Conservation (phyloP, 2,329 filamentous ascomycete species). For the Alternaria burnsii region DNA sequence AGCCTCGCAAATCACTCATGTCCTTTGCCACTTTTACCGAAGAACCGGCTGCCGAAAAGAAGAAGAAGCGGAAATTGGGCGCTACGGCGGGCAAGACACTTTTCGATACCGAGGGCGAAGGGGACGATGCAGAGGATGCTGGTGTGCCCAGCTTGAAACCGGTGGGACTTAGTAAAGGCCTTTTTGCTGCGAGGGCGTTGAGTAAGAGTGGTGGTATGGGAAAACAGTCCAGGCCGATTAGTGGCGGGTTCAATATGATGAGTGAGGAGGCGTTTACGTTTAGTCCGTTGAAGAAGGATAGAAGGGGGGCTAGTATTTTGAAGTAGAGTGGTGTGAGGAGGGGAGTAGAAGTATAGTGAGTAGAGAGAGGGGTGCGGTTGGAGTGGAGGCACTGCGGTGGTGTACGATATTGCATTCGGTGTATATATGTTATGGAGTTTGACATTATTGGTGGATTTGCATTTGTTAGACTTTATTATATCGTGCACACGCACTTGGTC, state of each 20-base stretch:
- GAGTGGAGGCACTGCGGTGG: too few relatives aligned
- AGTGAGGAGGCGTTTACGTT: slow-evolving; percentile 52
- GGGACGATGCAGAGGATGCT: slow-evolving; percentile 43
- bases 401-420: not conserved
- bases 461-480: not conserved
- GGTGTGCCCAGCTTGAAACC: slow-evolving; percentile 36
- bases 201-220: slow-evolving; percentile 44
- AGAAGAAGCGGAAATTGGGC: slow-evolving; percentile 75
- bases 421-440: not conserved
- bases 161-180: slow-evolving; percentile 43
- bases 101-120: slow-evolving; percentile 62
- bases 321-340: too few relatives aligned
- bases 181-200: slow-evolving; percentile 50
- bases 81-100: slow-evolving; percentile 68
- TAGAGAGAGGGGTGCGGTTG: too few relatives aligned
- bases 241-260: slow-evolving; percentile 47
- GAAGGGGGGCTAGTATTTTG: slow-evolving; percentile 39
- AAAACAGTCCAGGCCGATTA: slow-evolving; percentile 41
- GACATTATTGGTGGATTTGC: not conserved
- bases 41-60: slow-evolving; percentile 51
- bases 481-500: too few relatives aligned
- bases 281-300: slow-evolving; percentile 52
- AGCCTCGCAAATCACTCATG: slow-evolving; percentile 59
- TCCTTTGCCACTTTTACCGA: slow-evolving; percentile 55
- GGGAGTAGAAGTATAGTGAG: too few relatives aligned